Base-by-base conservation (phyloP, 768 basidiomycete species). In the Baorangia bicolor region DNA sequence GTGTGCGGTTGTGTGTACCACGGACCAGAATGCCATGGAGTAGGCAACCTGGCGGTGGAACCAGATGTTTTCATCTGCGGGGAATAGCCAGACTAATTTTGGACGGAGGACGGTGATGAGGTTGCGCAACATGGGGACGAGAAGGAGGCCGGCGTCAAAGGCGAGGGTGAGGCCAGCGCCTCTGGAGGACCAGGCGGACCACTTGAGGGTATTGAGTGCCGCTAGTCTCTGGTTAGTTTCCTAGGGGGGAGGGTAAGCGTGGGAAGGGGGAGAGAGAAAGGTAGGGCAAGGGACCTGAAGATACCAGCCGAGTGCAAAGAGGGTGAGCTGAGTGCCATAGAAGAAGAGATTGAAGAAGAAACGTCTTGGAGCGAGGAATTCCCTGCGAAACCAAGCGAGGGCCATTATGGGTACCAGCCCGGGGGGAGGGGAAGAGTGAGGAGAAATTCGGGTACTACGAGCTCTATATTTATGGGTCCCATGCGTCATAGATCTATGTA, bases 31-130 rank as follows among this genome's bases (percentile, higher is more conserved):
- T 4, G 92, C 87, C 83, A 95, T 86, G 8, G 89, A 90, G 71
- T 97, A 98, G 18, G 94, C 94, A 41, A 96, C 90, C 68, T 95
- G 93, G 54, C 92, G 79, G 72, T 97, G 94, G 80, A 90, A 94
- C 94, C 94, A 95, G 66, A 96, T 88, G 63, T 92, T 92, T 77
- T 96, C 94, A 70, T 98, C 94, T 55, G 90, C 88, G 16, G 94
- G 94, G 78, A 96, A 86, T 53, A 90, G 74, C 83, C 89, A 88
- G n/a, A 83, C 73, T 43, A 96, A 66, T 61, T 78, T 83, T 20
- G 94, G 94, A 34, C 94, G 88, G 60, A 95, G 74, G 59, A 92
- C 73, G 56, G 90, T 88, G 69, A 96, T 84, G 67, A 92, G 74
- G 69, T 95, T 95, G 67, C 94, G 89, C 54, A 95, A 70, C 86